Evolutionary conservation across 129 eudicot species (phyloP).

Genomic region (Glebionis coronaria): DNA sequence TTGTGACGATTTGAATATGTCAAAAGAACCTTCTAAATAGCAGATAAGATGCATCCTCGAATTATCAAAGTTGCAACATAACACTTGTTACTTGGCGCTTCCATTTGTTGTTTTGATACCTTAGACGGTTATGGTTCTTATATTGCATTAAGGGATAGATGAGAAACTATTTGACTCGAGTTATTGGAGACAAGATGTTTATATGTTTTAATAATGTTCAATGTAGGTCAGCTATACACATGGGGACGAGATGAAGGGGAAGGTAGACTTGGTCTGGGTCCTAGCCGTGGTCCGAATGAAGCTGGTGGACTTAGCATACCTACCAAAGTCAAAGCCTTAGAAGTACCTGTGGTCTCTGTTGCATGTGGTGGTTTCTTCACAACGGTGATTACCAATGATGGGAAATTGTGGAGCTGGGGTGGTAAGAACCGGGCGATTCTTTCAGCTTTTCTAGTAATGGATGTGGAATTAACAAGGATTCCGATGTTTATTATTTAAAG

Average conservation of each 20-base stretch:
- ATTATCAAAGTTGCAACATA: background rate
- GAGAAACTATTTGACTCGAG: background rate
- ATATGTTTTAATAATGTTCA: constrained; percentile 13
- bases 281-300: constrained; percentile 80
- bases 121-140: background rate
- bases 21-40: too few relatives aligned
- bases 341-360: constrained; percentile 79
- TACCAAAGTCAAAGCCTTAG: constrained; percentile 67
- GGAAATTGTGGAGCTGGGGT: constrained; percentile 96
- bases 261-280: constrained; percentile 98
- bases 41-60: too few relatives aligned
- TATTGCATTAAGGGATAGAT: background rate
- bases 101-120: background rate
- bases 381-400: constrained; percentile 70
- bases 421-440: constrained; percentile 36
- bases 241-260: constrained; percentile 99
- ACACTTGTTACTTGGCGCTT: background rate
- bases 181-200: background rate
- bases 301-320: constrained; percentile 87
- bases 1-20: too few relatives aligned
- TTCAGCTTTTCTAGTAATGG: background rate
- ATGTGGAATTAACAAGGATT: background rate
- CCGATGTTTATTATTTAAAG: background rate
- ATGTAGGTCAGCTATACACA: constrained; percentile 75
- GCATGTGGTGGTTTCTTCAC: constrained; percentile 98